phyloP scores from a whole-genome alignment of 2,329 filamentous ascomycete genomes.

The Incumbomyces lentus region DNA sequence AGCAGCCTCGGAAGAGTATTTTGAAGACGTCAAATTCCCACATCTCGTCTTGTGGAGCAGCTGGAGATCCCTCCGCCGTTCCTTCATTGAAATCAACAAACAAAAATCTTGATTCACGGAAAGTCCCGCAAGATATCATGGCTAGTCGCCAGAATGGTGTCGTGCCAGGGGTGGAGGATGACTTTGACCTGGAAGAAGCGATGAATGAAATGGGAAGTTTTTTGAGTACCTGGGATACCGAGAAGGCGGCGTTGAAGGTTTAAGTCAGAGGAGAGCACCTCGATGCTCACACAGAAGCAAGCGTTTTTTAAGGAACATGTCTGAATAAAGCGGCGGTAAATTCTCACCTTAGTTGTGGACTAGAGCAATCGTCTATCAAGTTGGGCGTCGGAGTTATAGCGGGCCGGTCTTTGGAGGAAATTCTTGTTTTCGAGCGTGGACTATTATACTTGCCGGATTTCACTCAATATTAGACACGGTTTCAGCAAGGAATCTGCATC shows the following conservation, averaged over 20 bases:
- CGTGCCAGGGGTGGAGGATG: constrained; percentile 10
- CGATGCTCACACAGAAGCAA: too few relatives aligned
- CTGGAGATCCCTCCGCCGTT: background rate
- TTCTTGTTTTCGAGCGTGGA: too few relatives aligned
- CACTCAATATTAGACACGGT: too few relatives aligned
- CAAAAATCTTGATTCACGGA: constrained; percentile 15
- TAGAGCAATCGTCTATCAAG: too few relatives aligned
- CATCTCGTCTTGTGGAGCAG: constrained; percentile 1
- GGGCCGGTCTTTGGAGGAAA: too few relatives aligned
- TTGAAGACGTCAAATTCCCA: constrained; percentile 11
- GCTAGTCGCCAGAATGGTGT: constrained; percentile 4
- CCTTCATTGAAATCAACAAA: constrained; percentile 26
- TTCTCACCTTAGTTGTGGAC: too few relatives aligned
- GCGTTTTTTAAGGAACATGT: too few relatives aligned
- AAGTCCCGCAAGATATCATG: constrained; percentile 9
- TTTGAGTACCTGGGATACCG: constrained; percentile 35
- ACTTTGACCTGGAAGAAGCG: constrained; percentile 33
- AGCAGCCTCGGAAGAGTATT: background rate
- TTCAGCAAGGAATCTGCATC: too few relatives aligned
- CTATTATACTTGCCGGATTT: too few relatives aligned
- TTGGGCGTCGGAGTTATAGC: too few relatives aligned
- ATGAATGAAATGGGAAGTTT: constrained; percentile 38
- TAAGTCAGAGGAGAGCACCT: background rate
- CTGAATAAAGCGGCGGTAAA: too few relatives aligned
- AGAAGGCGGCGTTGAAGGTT: constrained; percentile 20